Evolutionary conservation across 2,329 filamentous ascomycete genomes (phyloP), one percentile per base, ranked within the genome.

Genomic region (Pseudogymnoascus sp.): DNA sequence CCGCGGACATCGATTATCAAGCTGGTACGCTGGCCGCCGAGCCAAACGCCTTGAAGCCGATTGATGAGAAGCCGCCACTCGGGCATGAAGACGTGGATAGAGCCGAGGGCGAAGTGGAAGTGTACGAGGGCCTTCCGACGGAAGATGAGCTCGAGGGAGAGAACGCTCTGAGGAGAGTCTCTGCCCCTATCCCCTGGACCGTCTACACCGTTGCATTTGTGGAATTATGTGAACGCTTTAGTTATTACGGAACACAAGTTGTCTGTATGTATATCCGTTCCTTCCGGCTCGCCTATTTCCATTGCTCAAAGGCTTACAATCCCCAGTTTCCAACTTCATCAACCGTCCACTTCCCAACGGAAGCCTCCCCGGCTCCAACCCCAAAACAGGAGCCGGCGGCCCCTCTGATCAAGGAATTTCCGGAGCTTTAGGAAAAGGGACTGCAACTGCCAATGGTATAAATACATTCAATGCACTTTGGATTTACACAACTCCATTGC

Each of bases 151-250:
- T 64, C n/a, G 50, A 47, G n/a, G 59, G 59, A 26, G 33, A 36
- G 36, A 8, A 60, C 19, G 42, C 63, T 26, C 47, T 64, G 44
- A 62, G 44, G 31, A 64, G 63, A 63, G 40, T 65, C 19, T 50
- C 64, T 10, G 64, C 59, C 21, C 26, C 26, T n/a, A 71, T 73
- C 28, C 68, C 69, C 40, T 70, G 63, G 67, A 63, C 38, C 8
- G 69, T 68, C 15, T 73, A 71, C 60, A 85, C 81, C 5, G 78
- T 88, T 62, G 84, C 82, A 1, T 84, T 87, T 68, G 80, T 87
- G 53, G 85, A 88, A 73, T 72, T 87, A 57, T 86, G 83, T 74
- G 85, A 87, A 72, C 80, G 84, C 17, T 87, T 87, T 70, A 82
- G 83, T 4, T 88, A 85, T 76, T 87, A 87, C 69, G 86, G 86